Conservation (phyloP, 805 yeast species). For the Ogataea pini region DNA sequence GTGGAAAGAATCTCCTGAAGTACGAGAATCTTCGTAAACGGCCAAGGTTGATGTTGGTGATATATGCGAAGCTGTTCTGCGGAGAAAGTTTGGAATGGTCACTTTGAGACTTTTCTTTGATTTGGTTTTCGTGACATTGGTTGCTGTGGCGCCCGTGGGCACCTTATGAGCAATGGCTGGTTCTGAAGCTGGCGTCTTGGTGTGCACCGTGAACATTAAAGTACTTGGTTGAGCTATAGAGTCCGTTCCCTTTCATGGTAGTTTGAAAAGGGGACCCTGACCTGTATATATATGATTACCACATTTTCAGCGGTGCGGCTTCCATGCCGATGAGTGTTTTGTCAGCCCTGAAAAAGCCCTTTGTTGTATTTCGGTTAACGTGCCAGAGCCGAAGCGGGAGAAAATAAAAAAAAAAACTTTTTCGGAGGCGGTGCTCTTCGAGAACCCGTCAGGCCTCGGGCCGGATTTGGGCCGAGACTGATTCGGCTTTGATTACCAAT, state of each 20-base stretch:
- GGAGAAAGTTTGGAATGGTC: slow-evolving; percentile 10
- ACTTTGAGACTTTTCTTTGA: slow-evolving; percentile 7
- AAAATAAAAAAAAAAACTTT: neutral
- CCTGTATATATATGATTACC: neutral
- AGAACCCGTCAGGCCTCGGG: neutral
- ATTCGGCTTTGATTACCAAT: neutral
- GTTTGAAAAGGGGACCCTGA: slow-evolving; percentile 1
- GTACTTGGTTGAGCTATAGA: neutral
- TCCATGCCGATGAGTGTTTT: neutral
- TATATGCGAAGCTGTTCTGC: slow-evolving; percentile 2
- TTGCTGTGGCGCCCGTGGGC: slow-evolving; percentile 5
- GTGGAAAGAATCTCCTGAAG: neutral
- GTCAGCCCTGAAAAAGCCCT: neutral
- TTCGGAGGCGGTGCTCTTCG: neutral
- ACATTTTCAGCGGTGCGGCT: neutral
- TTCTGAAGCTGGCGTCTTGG: slow-evolving; percentile 2
- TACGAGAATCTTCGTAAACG: neutral
- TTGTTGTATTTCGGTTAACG: slow-evolving; percentile 1
- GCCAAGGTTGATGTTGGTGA: slow-evolving; percentile 1
- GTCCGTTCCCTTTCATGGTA: neutral
- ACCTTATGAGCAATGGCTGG: slow-evolving; percentile 3
- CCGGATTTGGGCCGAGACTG: neutral
- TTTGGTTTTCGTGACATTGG: neutral
- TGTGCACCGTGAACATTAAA: slow-evolving; percentile 4
- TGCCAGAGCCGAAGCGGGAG: slow-evolving; percentile 1